These are phyloP conservation scores for Botrytis pseudocinerea DNA, from an alignment of 2,329 filamentous ascomycete genomes.

Conservation along the genomic window DNA sequence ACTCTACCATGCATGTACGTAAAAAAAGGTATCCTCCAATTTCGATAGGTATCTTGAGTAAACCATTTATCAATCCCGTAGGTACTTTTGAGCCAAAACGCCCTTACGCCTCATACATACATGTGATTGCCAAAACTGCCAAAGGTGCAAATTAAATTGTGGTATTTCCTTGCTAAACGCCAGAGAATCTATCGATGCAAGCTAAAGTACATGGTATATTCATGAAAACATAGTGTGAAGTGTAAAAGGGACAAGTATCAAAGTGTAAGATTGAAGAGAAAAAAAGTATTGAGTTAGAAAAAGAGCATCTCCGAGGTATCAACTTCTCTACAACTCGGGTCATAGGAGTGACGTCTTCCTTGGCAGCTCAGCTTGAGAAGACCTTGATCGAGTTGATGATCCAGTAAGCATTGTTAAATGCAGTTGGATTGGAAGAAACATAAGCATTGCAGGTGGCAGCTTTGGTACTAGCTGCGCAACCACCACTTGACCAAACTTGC, in stretches of 20 bases:
- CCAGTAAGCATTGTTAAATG: constrained; percentile 77
- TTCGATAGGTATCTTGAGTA: not conserved
- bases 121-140: not conserved
- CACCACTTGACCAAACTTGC: constrained; percentile 59
- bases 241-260: not conserved
- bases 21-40: not conserved
- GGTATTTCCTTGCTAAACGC: constrained; percentile 21
- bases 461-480: constrained; percentile 55
- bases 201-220: constrained; percentile 15
- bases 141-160: constrained; percentile 17
- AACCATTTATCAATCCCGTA: not conserved
- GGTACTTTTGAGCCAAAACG: not conserved
- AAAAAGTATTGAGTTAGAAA: not conserved
- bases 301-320: not conserved
- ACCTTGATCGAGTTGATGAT: constrained; percentile 57
- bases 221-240: constrained; percentile 5
- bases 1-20: not conserved
- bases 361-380: constrained; percentile 24
- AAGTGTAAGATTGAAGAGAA: not conserved
- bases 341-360: constrained; percentile 25
- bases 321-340: not conserved
- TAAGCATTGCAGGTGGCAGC: constrained; percentile 68
- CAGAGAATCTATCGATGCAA: not conserved
- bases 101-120: not conserved
- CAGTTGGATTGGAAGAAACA: constrained; percentile 68